These are phyloP conservation scores for Limnomonas spitsbergensis DNA, from an alignment of 139 green algal genomes.

Conservation along the genomic window DNA sequence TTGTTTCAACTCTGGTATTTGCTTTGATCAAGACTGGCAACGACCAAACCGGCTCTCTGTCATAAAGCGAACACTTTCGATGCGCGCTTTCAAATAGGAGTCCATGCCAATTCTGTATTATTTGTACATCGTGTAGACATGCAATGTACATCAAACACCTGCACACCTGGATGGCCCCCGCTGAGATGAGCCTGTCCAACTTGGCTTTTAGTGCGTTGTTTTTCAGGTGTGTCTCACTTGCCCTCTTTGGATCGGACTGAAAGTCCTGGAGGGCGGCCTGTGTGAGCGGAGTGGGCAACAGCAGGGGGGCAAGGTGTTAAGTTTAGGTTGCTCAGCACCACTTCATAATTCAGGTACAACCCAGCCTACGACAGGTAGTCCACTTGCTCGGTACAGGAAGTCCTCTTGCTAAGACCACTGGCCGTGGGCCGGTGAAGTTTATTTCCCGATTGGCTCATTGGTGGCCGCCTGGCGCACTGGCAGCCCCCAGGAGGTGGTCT, in stretches of 20 bases:
- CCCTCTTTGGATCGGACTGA: background rate
- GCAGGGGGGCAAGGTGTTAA: background rate
- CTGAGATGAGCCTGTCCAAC: background rate
- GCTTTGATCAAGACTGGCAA: too few relatives aligned
- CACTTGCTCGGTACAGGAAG: background rate
- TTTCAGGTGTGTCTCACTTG: background rate
- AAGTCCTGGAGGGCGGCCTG: background rate
- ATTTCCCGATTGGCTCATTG: too few relatives aligned
- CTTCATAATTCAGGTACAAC: background rate
- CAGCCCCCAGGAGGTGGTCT: too few relatives aligned
- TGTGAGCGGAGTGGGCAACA: background rate
- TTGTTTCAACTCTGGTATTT: too few relatives aligned
- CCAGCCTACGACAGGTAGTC: too few relatives aligned
- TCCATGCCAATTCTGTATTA: too few relatives aligned
- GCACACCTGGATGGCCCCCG: background rate
- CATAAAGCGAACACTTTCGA: too few relatives aligned
- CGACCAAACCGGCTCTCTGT: too few relatives aligned
- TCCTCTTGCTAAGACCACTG: background rate
- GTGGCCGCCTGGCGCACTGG: too few relatives aligned
- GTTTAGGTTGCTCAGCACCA: background rate
- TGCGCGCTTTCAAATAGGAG: too few relatives aligned
- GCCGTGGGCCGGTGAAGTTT: background rate
- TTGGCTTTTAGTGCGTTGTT: background rate
- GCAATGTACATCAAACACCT: too few relatives aligned
- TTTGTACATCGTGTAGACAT: too few relatives aligned